Base-by-base conservation (phyloP, 2,329 filamentous ascomycete genomes). In the Botryosphaeria dothidea region DNA sequence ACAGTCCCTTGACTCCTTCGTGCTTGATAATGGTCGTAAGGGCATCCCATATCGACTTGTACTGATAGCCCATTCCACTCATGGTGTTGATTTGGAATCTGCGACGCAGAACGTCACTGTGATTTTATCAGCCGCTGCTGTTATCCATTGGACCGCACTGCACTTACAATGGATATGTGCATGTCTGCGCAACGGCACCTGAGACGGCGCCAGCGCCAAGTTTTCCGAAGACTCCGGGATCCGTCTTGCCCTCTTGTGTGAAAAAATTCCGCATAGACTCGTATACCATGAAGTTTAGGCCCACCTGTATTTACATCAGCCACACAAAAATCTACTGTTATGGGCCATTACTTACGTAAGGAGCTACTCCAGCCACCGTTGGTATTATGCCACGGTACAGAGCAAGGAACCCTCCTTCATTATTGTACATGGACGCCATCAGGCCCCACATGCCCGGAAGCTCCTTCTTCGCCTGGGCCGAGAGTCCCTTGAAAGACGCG, bases 61-160 rank as follows among this genome's bases (percentile, higher is more conserved):
- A 99, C 76, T 94, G 88, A 79, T 97, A 98, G 58, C 95, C 95
- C 89, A 99, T 94, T 60, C 95, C 95, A 54, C 91, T 92, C 95
- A 99, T 99, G 62, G 95, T 97, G 80, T 99, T 99, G 81, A 99
- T 95, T 76, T 99, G 95, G 77, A 99, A 99, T 58, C 95, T 88
- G 66, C 95, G 89, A 34, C 95, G 91, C 63, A 99, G 84, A 2
- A 99, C 94, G 75, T 97, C 93, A 75, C 92, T 95, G 63, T n/a
- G 41, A 27, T 27, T n/a, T 34, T 21, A 19, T 65, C 45, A 65
- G 56, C 23, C 17, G 17, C 27, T 34, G 27, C 13, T n/a, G 5
- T 34, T 27, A 23, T 23, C 25, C 5, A 8, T 21, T 8, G 21
- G 29, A 19, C 8, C n/a, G 7, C 27, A 15, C 11, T 7, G 25